These are phyloP conservation scores for Saccharomyces hybrid DNA, from an alignment of 1,139 yeast genomes.

Conservation along the genomic window DNA sequence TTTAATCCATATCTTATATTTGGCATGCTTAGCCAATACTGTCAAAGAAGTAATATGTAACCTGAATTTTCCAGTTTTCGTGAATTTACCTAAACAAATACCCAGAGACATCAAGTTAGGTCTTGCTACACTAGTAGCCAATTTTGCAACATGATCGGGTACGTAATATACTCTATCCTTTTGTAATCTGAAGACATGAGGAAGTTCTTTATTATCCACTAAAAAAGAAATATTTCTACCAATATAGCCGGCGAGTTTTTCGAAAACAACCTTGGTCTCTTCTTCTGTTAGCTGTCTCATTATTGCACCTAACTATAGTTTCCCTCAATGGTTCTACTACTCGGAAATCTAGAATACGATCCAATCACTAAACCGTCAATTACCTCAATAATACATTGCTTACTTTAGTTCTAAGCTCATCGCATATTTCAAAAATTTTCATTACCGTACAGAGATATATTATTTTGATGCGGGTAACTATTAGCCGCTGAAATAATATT, in stretches of 20 bases:
- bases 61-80: slow-evolving; percentile 94
- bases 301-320: not conserved
- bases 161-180: slow-evolving; percentile 95
- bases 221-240: slow-evolving; percentile 88
- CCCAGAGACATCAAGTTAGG: slow-evolving; percentile 88
- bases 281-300: slow-evolving; percentile 97
- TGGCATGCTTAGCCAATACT: slow-evolving; percentile 78
- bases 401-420: slow-evolving; percentile 12
- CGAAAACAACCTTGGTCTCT: slow-evolving; percentile 93
- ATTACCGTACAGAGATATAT: not conserved
- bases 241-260: slow-evolving; percentile 89
- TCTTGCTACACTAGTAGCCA: slow-evolving; percentile 87
- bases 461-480: not conserved
- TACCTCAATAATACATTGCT: not conserved
- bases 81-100: slow-evolving; percentile 89
- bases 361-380: not conserved
- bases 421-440: slow-evolving; percentile 5
- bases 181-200: slow-evolving; percentile 91
- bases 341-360: not conserved
- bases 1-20: slow-evolving; percentile 93
- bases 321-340: not conserved
- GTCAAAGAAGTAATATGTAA: slow-evolving; percentile 88
- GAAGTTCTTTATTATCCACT: slow-evolving; percentile 82
- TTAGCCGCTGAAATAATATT: slow-evolving; percentile 2
- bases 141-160: slow-evolving; percentile 69